Evolutionary conservation across 768 basidiomycete genomes (phyloP), one percentile per base, ranked within the genome.

Genomic region (Amyloporia xantha): DNA sequence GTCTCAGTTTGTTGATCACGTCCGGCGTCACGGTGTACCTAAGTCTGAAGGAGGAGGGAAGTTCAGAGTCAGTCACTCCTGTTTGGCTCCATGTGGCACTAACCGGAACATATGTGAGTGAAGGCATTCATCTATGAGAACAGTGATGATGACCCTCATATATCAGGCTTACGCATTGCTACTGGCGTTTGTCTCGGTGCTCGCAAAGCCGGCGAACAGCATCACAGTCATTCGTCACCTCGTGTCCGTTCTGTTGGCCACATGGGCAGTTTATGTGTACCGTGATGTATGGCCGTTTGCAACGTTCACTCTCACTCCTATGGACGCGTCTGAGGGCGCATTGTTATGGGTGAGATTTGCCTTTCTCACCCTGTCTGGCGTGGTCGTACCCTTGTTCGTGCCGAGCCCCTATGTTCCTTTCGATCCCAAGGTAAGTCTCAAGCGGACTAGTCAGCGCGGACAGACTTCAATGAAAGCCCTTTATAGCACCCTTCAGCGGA

Each of bases 231-330:
- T 68, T 17, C 62, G 62, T 6, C 81, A 85, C 57, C 62, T 78
- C 51, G 73, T 70, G 45, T 58, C 64, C n/a, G 56, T 83, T 2
- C 63, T 84, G 7, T 55, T 79, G 15, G 62, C 66, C 24, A 66
- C 67, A 3, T 76, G 77, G 58, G 55, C 56, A 7, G 68, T 80
- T 7, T 84, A 74, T 55, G 63, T 65, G 27, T 81, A 80, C 56
- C 73, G 82, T n/a, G 75, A 79, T 56, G 41, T 85, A 5, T 82
- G 71, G 60, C 84, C 84, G 11, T 57, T 84, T 9, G 64, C 71
- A 12, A 84, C 81, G 1, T 82, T 69, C 61, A 70, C 68, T 15
- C 63, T 71, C 20, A 33, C 47, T 12, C 79, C 82, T 7, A 52
- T 66, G 19, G 84, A 86, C 54, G 56, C 61, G 2, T 57, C 59